A percentile compares a stretch with the other conserved stretches of the same genome.
phyloP scores from a whole-genome alignment of 2,329 filamentous ascomycete genomes.

The Botryotinia convoluta region DNA sequence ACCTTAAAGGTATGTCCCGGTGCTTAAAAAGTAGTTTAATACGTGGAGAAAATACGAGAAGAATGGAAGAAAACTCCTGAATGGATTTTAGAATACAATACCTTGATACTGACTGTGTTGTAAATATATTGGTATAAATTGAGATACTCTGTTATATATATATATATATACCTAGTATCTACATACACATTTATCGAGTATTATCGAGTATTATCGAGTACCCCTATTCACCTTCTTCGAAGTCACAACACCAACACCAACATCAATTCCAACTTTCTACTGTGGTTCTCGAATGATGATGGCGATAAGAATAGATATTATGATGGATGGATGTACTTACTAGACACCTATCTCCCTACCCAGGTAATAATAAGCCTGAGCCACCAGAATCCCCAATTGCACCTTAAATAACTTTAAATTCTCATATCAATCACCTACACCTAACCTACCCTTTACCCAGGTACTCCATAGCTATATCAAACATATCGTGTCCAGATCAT shows the following conservation, averaged over 20 bases:
- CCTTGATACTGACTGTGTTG: neutral
- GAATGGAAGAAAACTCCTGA: neutral
- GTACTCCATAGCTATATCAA: neutral
- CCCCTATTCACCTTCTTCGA: neutral
- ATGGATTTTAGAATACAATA: neutral
- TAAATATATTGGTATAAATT: neutral
- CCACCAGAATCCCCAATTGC: no score
- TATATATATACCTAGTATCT: no score
- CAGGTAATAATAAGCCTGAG: no score
- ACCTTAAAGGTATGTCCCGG: no score
- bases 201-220: neutral
- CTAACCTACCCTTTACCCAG: no score
- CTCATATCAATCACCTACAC: neutral
- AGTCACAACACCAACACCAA: neutral
- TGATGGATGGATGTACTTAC: neutral
- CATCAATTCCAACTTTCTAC: neutral
- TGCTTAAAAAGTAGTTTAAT: neutral
- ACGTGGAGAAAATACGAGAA: neutral
- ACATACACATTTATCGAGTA: no score
- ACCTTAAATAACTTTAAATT: neutral
- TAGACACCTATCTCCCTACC: neutral
- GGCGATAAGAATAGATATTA: neutral
- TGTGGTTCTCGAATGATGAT: neutral
- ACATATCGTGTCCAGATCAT: neutral
- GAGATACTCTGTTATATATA: neutral